Evolutionary conservation across 2,329 filamentous ascomycete genomes (phyloP).

Genomic region (Talaromyces sp.): DNA sequence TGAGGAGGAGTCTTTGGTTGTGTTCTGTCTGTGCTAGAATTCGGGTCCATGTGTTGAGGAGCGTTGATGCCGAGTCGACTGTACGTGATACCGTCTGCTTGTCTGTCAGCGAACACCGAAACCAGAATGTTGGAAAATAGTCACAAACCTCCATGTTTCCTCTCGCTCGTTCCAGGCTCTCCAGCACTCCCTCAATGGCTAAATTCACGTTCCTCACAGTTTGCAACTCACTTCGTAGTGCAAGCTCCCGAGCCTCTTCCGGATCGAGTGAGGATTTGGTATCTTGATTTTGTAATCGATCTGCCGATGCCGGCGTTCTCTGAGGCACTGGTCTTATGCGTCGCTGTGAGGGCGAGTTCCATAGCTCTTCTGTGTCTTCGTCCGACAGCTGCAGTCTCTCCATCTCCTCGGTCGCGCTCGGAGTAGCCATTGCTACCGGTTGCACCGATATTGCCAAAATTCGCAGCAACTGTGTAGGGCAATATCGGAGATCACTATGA

Average conservation of each 20-base stretch:
- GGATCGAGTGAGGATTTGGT: constrained; percentile 57
- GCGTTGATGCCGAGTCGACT: constrained; percentile 78
- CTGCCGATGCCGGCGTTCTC: constrained; percentile 20
- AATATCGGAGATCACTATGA: neutral
- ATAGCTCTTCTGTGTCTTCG: constrained; percentile 56
- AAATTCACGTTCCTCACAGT: constrained; percentile 82
- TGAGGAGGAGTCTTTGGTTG: constrained; percentile 86
- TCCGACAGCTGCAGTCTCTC: constrained; percentile 54
- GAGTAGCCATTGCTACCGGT: constrained; percentile 29
- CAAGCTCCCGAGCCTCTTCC: constrained; percentile 67
- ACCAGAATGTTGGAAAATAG: neutral
- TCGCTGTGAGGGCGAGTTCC: constrained; percentile 54
- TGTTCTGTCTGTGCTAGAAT: constrained; percentile 97
- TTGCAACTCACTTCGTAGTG: constrained; percentile 74
- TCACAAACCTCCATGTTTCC: constrained; percentile 48
- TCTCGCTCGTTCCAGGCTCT: constrained; percentile 47
- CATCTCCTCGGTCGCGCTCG: constrained; percentile 47
- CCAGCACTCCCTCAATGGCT: constrained; percentile 65
- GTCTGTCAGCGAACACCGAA: constrained; percentile 15
- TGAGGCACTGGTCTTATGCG: constrained; percentile 33
- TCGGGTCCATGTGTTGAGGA: constrained; percentile 92
- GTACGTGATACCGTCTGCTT: constrained; percentile 75
- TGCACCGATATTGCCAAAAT: neutral
- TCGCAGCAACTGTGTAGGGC: neutral
- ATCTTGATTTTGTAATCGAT: constrained; percentile 38